Evolutionary conservation across 2,329 filamentous ascomycete genomes (phyloP), one percentile per base, ranked within the genome.

Genomic region (Cladophialophora yegresii): DNA sequence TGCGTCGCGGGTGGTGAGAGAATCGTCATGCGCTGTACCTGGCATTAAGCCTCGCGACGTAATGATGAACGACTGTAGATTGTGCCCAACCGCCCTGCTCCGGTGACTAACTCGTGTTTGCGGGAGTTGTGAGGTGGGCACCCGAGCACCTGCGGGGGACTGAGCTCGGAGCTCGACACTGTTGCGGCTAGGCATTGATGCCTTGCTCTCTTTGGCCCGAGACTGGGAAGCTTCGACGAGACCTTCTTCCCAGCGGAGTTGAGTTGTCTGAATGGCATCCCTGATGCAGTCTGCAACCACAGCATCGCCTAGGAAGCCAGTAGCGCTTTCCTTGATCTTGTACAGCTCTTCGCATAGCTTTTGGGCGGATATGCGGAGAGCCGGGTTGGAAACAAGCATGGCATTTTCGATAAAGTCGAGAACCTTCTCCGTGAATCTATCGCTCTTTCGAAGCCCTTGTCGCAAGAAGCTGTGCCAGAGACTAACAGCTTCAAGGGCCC

Each of bases 401-500:
- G 9, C 16, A 2, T 32, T 28, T 8, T 22, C 28, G 51, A 54
- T 23, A 3, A 54, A 16, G 51, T 54, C 28, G 33, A 54, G 51
- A 28, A 54, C 51, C 28, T 54, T 28, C 12, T 20, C 51, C 16
- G 51, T 54, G n/a, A 54, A 10, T 13, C 13, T 54, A 22, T 54
- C 51, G 2, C n/a, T 54, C 12, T 32, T 30, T 6, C 51, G 22
- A 3, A 16, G 22, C 9, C 28, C n/a, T 6, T 54, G 10, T 22
- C 51, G 51, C n/a, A 54, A 22, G 51, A 28, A 22, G 32, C 28
- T n/a, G 28, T 54, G 51, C 51, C 51, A 54, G 16, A 33, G 51
- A 20, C 4, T 10, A 36, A 54, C 28, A 3, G 51, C 51, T 12
- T 54, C 51, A 20, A 54, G 51, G 28, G 33, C 51, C 22, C 33